Conservation (phyloP, 345 rosid species). For the Citrus mangshanensis region DNA sequence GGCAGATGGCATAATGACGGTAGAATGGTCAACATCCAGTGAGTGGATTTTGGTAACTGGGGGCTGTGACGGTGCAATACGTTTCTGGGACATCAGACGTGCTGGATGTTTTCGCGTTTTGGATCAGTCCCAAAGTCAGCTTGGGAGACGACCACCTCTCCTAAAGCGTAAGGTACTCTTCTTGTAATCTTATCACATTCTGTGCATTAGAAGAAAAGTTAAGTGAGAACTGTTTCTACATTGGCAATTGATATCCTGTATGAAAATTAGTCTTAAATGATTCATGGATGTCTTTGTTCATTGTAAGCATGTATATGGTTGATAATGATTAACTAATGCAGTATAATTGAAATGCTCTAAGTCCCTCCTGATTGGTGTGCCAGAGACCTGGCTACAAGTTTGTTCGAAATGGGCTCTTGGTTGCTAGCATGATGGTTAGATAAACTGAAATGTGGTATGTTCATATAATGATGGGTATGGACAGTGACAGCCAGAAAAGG, state of each 20-base stretch:
- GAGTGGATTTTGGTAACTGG: constrained; percentile 93
- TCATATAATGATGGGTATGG: not conserved
- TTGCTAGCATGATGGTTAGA: not conserved
- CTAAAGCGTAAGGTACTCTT: constrained; percentile 57
- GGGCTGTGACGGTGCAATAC: constrained; percentile 97
- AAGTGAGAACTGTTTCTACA: not conserved
- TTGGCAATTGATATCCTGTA: not conserved
- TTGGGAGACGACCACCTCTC: constrained; percentile 76
- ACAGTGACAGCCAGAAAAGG: not conserved
- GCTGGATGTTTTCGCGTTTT: constrained; percentile 90
- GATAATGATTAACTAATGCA: not conserved
- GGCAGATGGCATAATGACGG: constrained; percentile 89
- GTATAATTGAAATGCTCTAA: not conserved
- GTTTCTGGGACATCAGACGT: constrained; percentile 95
- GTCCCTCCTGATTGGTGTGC: not conserved
- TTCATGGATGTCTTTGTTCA: not conserved
- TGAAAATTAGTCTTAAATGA: not conserved
- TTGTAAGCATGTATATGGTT: not conserved
- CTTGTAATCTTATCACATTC: not conserved
- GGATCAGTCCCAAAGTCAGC: constrained; percentile 82
- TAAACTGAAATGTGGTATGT: not conserved
- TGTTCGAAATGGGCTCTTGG: not conserved
- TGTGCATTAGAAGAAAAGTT: not conserved
- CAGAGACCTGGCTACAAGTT: not conserved
- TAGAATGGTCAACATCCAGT: constrained; percentile 92